Conservation (phyloP, 805 yeast genomes). For the Yarrowia sp. region DNA sequence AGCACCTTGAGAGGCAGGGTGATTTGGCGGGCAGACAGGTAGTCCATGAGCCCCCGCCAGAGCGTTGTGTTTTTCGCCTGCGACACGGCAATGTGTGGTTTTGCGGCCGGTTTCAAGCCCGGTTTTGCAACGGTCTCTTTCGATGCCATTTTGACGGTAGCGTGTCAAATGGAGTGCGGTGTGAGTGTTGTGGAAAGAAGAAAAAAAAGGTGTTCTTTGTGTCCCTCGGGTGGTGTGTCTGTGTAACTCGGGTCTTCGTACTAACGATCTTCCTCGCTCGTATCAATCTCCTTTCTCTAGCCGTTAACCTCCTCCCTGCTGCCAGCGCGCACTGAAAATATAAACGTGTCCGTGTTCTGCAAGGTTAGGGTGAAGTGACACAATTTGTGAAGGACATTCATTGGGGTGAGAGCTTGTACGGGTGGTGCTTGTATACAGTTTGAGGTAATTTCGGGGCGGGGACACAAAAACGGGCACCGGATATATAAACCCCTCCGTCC, state of each 20-base stretch:
- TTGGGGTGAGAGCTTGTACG: too few relatives aligned
- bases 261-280: too few relatives aligned
- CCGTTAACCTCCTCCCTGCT: conserved; percentile 28
- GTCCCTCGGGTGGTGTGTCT: too few relatives aligned
- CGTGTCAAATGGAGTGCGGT: too few relatives aligned
- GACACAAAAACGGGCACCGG: too few relatives aligned
- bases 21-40: conserved; percentile 32
- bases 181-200: neutral
- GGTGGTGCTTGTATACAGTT: too few relatives aligned
- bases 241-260: too few relatives aligned
- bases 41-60: conserved; percentile 27
- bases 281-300: too few relatives aligned
- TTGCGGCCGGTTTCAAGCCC: too few relatives aligned
- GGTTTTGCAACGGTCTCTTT: neutral
- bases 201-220: neutral
- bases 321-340: conserved; percentile 38
- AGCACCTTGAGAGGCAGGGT: conserved; percentile 41
- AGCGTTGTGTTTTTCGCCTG: neutral
- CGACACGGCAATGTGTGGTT: too few relatives aligned
- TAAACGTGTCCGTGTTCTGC: conserved; percentile 36
- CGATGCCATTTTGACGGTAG: neutral
- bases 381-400: neutral
- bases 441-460: too few relatives aligned
- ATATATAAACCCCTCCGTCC: too few relatives aligned
- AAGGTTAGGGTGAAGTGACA: conserved; percentile 37